These are phyloP conservation scores for Sideroxylon spinosum DNA, from an alignment of 179 eudicot genomes.

Conservation along the genomic window DNA sequence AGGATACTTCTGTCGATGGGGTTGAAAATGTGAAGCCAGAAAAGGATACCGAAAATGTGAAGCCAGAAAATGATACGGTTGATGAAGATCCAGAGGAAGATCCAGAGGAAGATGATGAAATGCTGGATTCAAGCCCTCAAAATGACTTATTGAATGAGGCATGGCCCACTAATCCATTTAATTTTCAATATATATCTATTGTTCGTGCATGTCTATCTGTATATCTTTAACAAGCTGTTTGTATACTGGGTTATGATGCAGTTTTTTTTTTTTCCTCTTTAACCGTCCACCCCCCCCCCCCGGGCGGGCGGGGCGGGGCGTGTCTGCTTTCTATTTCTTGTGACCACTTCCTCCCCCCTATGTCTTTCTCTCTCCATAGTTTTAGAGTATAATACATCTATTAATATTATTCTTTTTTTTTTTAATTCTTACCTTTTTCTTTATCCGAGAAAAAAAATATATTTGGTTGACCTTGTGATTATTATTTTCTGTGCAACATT, in stretches of 20 bases:
- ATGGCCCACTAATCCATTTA: constrained; percentile 18
- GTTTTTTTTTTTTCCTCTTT: neutral
- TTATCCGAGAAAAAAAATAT: neutral
- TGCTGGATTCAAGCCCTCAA: constrained; percentile 41
- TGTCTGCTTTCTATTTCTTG: neutral
- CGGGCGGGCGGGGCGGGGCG: too few relatives aligned
- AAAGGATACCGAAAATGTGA: constrained; percentile 16
- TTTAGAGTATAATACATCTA: neutral
- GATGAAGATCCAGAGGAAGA: constrained; percentile 68
- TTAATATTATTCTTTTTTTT: neutral
- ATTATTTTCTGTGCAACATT: too few relatives aligned
- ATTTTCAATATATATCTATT: neutral
- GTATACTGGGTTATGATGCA: neutral
- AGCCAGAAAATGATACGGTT: constrained; percentile 27
- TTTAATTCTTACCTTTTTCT: neutral
- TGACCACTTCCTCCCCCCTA: neutral
- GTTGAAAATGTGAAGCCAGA: constrained; percentile 25
- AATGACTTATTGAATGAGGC: constrained; percentile 47
- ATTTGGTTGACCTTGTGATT: neutral
- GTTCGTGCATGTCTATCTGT: neutral
- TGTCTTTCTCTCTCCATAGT: neutral
- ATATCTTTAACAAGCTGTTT: neutral
- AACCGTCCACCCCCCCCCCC: neutral
- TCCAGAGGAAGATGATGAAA: constrained; percentile 55
- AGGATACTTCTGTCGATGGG: constrained; percentile 26